Conservation (phyloP, 331 rosid species). For the Pyrus hybrid region DNA sequence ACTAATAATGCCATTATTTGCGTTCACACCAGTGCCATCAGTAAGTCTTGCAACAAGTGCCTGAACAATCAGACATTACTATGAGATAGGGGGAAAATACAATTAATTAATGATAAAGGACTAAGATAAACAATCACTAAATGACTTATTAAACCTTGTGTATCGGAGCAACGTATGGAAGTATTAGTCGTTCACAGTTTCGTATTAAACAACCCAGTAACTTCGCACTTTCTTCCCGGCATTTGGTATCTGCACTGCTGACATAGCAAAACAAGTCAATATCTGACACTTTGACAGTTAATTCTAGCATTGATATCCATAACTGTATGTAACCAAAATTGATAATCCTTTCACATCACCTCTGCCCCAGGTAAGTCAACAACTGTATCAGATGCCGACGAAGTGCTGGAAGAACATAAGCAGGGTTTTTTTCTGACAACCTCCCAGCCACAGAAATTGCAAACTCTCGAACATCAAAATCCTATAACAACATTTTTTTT, state of each 20-base stretch:
- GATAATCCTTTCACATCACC: constrained; percentile 42
- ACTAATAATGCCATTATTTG: constrained; percentile 79
- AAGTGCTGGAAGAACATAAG: constrained; percentile 97
- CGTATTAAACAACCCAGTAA: constrained; percentile 93
- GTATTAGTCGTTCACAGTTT: constrained; percentile 85
- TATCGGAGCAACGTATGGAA: constrained; percentile 90
- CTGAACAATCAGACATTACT: constrained; percentile 36
- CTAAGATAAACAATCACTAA: background rate
- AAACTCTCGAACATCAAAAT: constrained; percentile 93
- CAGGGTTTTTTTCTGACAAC: constrained; percentile 95
- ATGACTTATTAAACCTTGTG: constrained; percentile 60
- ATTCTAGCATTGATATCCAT: constrained; percentile 1
- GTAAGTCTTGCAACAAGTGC: constrained; percentile 85
- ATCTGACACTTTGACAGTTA: constrained; percentile 6
- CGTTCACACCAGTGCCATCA: constrained; percentile 52
- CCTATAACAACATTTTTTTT: constrained; percentile 33
- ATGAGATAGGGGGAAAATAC: constrained; percentile 12
- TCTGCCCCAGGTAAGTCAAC: constrained; percentile 82
- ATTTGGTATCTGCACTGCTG: constrained; percentile 99
- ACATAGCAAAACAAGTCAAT: constrained; percentile 32
- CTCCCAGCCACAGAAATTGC: constrained; percentile 95
- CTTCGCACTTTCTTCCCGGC: constrained; percentile 98
- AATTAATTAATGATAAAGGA: constrained; percentile 2
- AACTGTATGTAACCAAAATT: background rate
- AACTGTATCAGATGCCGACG: constrained; percentile 98